These are phyloP conservation scores for Metschnikowia hibisci DNA, from an alignment of 805 yeast species.

Conservation along the genomic window DNA sequence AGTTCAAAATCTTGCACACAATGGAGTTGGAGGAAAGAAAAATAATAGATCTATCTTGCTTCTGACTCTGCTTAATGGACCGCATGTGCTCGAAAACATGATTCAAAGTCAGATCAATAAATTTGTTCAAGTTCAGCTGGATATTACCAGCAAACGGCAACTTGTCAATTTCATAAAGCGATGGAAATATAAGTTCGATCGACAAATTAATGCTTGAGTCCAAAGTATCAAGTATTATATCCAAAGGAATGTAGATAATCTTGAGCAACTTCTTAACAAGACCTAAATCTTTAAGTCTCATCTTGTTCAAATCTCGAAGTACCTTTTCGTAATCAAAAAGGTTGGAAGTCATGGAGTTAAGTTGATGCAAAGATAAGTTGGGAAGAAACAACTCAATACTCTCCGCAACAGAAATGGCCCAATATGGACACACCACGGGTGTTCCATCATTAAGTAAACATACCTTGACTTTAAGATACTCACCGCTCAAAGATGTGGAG, in stretches of 20 bases:
- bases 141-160: conserved; percentile 40
- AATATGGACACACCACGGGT: conserved; percentile 73
- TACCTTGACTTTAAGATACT: conserved; percentile 64
- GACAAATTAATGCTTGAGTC: conserved; percentile 62
- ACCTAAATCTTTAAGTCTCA: conserved; percentile 34
- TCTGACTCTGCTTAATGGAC: conserved; percentile 24
- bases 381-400: conserved; percentile 58
- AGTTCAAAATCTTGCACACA: conserved; percentile 89
- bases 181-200: conserved; percentile 75
- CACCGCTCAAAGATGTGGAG: conserved; percentile 84
- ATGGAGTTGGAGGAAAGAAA: conserved; percentile 84
- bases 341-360: conserved; percentile 35
- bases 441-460: conserved; percentile 78
- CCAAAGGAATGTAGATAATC: conserved; percentile 55
- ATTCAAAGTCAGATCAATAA: conserved; percentile 69
- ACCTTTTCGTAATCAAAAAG: conserved; percentile 40
- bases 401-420: conserved; percentile 49
- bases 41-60: conserved; percentile 56
- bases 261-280: conserved; percentile 43
- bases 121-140: conserved; percentile 58
- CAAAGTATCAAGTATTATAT: conserved; percentile 51
- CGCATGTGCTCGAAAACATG: conserved; percentile 76
- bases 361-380: conserved; percentile 50
- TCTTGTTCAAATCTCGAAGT: conserved; percentile 34
- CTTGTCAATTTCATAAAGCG: conserved; percentile 40